Percentiles rank a stretch among this genome's conserved stretches.
Evolutionary conservation across 2,329 filamentous ascomycete species (phyloP).

Genomic region (Colletotrichum higginsianum): DNA sequence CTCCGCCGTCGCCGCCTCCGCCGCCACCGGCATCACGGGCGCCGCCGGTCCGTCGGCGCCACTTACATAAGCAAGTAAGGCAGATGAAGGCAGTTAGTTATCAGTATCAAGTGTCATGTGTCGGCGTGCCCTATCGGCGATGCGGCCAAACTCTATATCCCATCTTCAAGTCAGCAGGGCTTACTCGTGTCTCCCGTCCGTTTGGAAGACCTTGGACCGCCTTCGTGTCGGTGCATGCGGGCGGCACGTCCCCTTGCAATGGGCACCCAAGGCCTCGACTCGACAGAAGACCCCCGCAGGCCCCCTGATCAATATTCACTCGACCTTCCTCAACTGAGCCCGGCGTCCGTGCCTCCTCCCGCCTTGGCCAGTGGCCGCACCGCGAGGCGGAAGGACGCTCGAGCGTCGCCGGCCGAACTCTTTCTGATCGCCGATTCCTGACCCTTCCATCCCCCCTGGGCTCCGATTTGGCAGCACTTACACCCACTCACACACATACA

Average conservation of each 20-base stretch:
- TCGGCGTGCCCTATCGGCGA: background rate
- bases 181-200: background rate
- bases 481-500: background rate
- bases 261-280: background rate
- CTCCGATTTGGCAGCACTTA: background rate
- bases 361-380: background rate
- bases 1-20: background rate
- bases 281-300: no score
- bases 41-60: no score
- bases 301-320: background rate
- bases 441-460: no score
- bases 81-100: no score
- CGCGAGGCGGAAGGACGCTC: slow-evolving; percentile 6
- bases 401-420: slow-evolving; percentile 17
- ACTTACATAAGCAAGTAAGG: no score
- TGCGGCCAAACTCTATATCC: background rate
- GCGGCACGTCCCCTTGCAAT: background rate
- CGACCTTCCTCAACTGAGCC: background rate
- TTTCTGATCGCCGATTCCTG: slow-evolving; percentile 28
- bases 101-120: background rate
- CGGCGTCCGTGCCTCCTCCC: slow-evolving; percentile 6
- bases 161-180: background rate
- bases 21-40: background rate
- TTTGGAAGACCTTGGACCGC: background rate
- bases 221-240: background rate